Evolutionary conservation across 257 asterid species (phyloP), one percentile per base, ranked within the genome.

Genomic region (Cordia subcordata): DNA sequence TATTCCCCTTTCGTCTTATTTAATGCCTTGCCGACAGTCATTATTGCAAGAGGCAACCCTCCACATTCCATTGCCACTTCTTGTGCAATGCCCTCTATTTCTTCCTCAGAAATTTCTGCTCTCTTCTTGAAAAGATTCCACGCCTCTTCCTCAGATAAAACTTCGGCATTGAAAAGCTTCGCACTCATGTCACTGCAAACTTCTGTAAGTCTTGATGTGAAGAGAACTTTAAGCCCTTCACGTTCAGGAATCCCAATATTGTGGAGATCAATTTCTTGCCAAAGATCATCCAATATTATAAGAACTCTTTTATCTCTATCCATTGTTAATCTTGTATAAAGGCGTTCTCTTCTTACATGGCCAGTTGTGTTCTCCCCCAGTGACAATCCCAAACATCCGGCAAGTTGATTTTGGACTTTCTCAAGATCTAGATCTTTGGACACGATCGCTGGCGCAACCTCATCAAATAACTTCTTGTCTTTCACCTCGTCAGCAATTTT

Each of bases 251-350:
- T 52, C 12, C 56, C 74, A 17, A 68, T 11, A 1, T 5, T 23
- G 9, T 18, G 14, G 5, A 68, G 38, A 11, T 69, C 19, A 50
- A 69, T 13, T 8, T 11, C 46, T 47, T 56, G 5, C 69, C 64
- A 62, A 9, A 62, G 20, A 17, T 62, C 69, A 22, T 69, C 61
- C 22, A 68, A 32, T 42, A 61, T 40, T 11, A 68, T 11, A 21
- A 69, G 56, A 38, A 49, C 20, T 42, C 17, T 55, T 53, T 35
- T 33, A 35, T n/a, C n/a, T n/a, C n/a, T n/a, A n/a, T 46, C 11
- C 20, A 49, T 59, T n/a, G n/a, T 59, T 10, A 69, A 40, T 44
- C 69, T 63, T 33, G 47, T 0, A 8, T 1, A 8, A 10, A 69
- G 62, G 5, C 11, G 21, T 18, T 40, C 49, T 13, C 61, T 52